Evolutionary conservation across 176 grass and related monocot genomes (phyloP).

Genomic region (Ampelocalamus luodianensis): DNA sequence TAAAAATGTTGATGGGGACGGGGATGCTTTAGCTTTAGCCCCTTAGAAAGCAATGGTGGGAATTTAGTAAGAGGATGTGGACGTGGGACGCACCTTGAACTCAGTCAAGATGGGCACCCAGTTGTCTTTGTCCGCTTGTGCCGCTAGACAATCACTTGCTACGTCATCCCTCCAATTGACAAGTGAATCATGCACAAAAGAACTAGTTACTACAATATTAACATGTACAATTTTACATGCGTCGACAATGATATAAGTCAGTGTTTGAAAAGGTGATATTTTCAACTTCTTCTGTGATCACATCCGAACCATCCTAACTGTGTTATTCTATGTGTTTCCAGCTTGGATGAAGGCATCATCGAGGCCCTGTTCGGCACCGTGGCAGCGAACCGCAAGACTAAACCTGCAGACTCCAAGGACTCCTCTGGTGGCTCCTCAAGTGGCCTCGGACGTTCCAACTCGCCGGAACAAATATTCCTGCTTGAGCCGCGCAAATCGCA

Average conservation of each 20-base stretch:
- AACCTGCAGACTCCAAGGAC: constrained; percentile 46
- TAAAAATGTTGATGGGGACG: constrained; percentile 29
- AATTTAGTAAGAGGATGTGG: background rate
- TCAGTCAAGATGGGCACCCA: constrained; percentile 26
- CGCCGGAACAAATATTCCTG: constrained; percentile 69
- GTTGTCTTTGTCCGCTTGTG: constrained; percentile 10
- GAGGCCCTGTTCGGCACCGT: constrained; percentile 84
- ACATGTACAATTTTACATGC: background rate
- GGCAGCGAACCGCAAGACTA: constrained; percentile 57
- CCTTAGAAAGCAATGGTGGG: constrained; percentile 26
- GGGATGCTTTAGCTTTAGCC: background rate
- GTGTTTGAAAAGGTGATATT: background rate
- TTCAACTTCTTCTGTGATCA: background rate
- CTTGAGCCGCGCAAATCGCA: constrained; percentile 88
- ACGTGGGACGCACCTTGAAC: background rate
- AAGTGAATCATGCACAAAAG: background rate
- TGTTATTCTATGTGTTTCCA: constrained; percentile 33
- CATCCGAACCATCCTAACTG: background rate
- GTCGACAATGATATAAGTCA: background rate
- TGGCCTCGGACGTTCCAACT: constrained; percentile 35
- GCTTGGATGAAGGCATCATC: constrained; percentile 88
- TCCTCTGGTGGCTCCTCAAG: constrained; percentile 33
- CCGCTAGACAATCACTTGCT: background rate
- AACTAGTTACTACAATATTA: background rate
- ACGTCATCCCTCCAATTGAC: constrained; percentile 12